Evolutionary conservation across 2,329 filamentous ascomycete genomes (phyloP).

Genomic region (Ascocoryne sarcoides): DNA sequence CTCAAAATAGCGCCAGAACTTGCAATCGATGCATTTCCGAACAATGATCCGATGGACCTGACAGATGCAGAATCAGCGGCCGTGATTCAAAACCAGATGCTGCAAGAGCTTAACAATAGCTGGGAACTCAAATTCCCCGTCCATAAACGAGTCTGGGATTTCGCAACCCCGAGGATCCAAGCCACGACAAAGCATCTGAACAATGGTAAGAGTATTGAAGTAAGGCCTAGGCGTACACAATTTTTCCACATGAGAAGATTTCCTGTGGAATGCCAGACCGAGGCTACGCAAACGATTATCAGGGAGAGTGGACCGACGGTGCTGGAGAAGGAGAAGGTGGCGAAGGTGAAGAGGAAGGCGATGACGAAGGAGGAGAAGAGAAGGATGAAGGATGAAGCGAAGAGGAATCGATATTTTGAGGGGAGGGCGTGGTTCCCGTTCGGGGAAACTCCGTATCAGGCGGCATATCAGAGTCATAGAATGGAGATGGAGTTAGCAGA

Average conservation of each 20-base stretch:
- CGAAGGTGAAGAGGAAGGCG: not conserved
- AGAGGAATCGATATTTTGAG: conserved; percentile 11
- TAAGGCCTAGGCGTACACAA: conserved; percentile 5
- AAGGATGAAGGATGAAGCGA: not conserved
- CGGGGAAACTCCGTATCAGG: conserved; percentile 24
- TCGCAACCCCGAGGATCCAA: conserved; percentile 11
- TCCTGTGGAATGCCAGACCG: conserved; percentile 16
- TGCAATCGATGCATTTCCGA: not conserved
- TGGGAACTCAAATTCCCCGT: conserved; percentile 22
- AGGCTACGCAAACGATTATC: conserved; percentile 10
- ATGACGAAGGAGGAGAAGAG: not conserved
- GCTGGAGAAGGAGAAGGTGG: conserved; percentile 1
- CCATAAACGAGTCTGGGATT: conserved; percentile 23
- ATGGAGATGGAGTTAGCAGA: conserved; percentile 22
- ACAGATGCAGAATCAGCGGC: conserved; percentile 9
- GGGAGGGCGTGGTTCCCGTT: conserved; percentile 21
- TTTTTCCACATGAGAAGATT: conserved; percentile 20
- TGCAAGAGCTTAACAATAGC: conserved; percentile 23
- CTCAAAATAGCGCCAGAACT: not conserved
- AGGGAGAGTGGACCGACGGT: conserved; percentile 10
- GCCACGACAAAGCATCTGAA: not conserved
- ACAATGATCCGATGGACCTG: not conserved
- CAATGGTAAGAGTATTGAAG: not conserved
- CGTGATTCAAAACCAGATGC: conserved; percentile 21
- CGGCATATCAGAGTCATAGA: conserved; percentile 15